phyloP scores from a whole-genome alignment of 306 rosid genomes.

The Leucaena leucocephala region DNA sequence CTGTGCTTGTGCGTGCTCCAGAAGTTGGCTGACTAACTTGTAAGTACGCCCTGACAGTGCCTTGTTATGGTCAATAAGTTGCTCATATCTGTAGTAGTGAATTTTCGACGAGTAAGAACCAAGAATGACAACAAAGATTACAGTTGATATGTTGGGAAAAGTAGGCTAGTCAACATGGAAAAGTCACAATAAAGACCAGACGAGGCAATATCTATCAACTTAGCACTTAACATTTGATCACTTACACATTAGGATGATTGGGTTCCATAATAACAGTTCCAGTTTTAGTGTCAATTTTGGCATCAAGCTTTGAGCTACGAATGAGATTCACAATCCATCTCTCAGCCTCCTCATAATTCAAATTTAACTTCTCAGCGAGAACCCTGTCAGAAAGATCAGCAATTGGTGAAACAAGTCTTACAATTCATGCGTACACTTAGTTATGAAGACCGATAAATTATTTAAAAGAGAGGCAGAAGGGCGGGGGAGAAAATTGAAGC shows the following conservation, averaged over 20 bases:
- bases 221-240: constrained; percentile 23
- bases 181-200: background rate
- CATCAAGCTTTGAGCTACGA: constrained; percentile 73
- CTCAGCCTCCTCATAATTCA: constrained; percentile 94
- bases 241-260: constrained; percentile 87
- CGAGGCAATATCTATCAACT: background rate
- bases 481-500: background rate
- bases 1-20: constrained; percentile 70
- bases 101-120: background rate
- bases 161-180: background rate
- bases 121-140: background rate
- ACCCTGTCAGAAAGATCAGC: constrained; percentile 55
- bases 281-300: constrained; percentile 72
- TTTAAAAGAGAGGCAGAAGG: no score
- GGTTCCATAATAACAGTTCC: constrained; percentile 88
- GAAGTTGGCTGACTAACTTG: constrained; percentile 60
- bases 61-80: constrained; percentile 80
- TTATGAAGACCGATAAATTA: no score
- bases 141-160: background rate
- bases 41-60: constrained; percentile 69
- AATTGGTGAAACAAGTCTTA: constrained; percentile 9
- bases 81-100: constrained; percentile 68
- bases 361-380: constrained; percentile 88
- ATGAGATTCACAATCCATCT: constrained; percentile 86
- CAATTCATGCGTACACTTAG: background rate